A percentile compares a stretch with the other conserved stretches of the same genome.
These are phyloP conservation scores for Allium cepa DNA, from an alignment of 106 monocot genomes.

Conservation along the genomic window DNA sequence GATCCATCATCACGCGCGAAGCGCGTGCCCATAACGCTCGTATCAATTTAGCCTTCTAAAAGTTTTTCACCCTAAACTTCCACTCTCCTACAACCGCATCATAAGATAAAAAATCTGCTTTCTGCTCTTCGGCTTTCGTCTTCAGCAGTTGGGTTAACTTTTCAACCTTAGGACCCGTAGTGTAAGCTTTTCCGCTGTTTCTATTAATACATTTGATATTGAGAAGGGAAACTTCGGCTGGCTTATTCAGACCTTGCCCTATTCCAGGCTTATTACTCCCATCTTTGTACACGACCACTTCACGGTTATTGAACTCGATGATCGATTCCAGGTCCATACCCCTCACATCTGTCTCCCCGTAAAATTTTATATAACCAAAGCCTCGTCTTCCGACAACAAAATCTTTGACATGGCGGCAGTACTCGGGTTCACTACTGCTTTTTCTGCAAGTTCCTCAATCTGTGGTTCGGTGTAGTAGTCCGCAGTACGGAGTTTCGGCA, in stretches of 20 bases:
- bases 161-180: too few species aligned
- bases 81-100: too few species aligned
- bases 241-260: background rate
- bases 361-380: slow-evolving; percentile 54
- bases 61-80: too few species aligned
- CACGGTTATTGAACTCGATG: slow-evolving; percentile 38
- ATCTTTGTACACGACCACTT: background rate
- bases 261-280: background rate
- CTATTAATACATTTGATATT: too few species aligned
- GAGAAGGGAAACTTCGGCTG: background rate
- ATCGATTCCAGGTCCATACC: slow-evolving; percentile 47
- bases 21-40: too few species aligned
- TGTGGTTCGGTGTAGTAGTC: slow-evolving; percentile 66
- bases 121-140: too few species aligned
- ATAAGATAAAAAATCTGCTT: too few species aligned
- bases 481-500: slow-evolving; percentile 36
- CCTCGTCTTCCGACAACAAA: slow-evolving; percentile 67
- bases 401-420: slow-evolving; percentile 55
- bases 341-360: slow-evolving; percentile 65
- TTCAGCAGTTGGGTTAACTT: too few species aligned
- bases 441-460: slow-evolving; percentile 35
- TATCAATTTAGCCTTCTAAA: too few species aligned
- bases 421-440: slow-evolving; percentile 46
- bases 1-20: too few species aligned
- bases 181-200: too few species aligned